These are phyloP conservation scores for Garcia nutans DNA, from an alignment of 345 rosid species.

Conservation along the genomic window DNA sequence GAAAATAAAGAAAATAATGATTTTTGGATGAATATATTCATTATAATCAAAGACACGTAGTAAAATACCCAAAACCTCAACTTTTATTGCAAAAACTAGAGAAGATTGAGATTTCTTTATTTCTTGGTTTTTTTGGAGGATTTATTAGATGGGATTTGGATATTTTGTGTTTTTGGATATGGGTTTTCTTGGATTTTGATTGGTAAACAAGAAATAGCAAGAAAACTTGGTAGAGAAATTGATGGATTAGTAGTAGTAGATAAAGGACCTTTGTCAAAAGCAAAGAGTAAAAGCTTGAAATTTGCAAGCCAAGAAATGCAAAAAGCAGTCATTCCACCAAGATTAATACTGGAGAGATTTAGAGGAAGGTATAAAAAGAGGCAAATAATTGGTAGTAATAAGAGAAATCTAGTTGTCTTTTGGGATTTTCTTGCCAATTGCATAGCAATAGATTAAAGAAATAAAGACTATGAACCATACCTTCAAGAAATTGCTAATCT, in stretches of 20 bases:
- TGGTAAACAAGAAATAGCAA: conserved; percentile 10
- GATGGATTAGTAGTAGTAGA: background rate
- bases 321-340: conserved; percentile 15
- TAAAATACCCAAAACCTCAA: background rate
- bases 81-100: conserved; percentile 1
- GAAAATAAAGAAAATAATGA: background rate
- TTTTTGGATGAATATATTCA: conserved; percentile 6
- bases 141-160: background rate
- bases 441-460: conserved; percentile 14
- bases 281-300: conserved; percentile 22
- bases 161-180: background rate
- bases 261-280: conserved; percentile 18
- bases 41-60: background rate
- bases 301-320: conserved; percentile 22
- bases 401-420: conserved; percentile 13
- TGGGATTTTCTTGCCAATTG: background rate
- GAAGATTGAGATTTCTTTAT: background rate
- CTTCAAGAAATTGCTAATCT: conserved; percentile 4
- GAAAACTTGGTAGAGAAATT: background rate
- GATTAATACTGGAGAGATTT: background rate
- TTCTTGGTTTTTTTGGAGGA: background rate
- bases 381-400: conserved; percentile 11
- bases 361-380: conserved; percentile 24
- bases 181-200: conserved; percentile 13
- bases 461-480: background rate